A percentile compares a stretch with the other conserved stretches of the same genome.
Evolutionary conservation across 768 basidiomycete species (phyloP).

Genomic region (Hortiboletus flavorubellus): DNA sequence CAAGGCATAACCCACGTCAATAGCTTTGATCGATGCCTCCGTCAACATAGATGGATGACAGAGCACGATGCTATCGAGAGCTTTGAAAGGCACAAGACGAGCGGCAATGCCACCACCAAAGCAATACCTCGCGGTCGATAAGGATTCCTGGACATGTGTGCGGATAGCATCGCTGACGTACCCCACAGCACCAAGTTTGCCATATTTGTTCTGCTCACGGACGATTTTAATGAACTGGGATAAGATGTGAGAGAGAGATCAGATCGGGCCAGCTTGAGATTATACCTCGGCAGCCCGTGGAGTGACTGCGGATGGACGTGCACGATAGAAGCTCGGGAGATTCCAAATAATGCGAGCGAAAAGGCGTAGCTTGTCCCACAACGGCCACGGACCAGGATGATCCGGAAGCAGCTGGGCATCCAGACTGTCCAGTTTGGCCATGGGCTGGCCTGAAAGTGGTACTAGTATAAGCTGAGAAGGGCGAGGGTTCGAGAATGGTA

Average conservation of each 20-base stretch:
- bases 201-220: conserved; percentile 37
- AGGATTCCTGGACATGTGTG: background rate
- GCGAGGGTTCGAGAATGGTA: conserved; percentile 1
- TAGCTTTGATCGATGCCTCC: conserved; percentile 33
- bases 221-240: conserved; percentile 36
- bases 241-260: background rate
- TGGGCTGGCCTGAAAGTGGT: conserved; percentile 27
- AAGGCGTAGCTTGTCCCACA: conserved; percentile 19
- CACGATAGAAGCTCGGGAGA: conserved; percentile 16
- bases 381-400: conserved; percentile 24
- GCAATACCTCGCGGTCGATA: conserved; percentile 31
- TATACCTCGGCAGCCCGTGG: conserved; percentile 24
- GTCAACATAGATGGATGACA: conserved; percentile 38
- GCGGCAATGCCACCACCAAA: conserved; percentile 35
- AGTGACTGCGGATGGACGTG: conserved; percentile 29
- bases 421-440: conserved; percentile 24
- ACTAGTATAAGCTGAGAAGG: background rate
- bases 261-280: background rate
- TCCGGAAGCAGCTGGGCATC: conserved; percentile 28
- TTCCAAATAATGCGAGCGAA: conserved; percentile 16
- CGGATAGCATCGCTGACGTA: conserved; percentile 16
- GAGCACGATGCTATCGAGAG: conserved; percentile 38
- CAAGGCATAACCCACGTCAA: conserved; percentile 16
- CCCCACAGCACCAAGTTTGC: conserved; percentile 42
- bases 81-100: conserved; percentile 28